Conservation (phyloP, 192 early-diverging fungal genomes). For the Backusella australiensis region DNA sequence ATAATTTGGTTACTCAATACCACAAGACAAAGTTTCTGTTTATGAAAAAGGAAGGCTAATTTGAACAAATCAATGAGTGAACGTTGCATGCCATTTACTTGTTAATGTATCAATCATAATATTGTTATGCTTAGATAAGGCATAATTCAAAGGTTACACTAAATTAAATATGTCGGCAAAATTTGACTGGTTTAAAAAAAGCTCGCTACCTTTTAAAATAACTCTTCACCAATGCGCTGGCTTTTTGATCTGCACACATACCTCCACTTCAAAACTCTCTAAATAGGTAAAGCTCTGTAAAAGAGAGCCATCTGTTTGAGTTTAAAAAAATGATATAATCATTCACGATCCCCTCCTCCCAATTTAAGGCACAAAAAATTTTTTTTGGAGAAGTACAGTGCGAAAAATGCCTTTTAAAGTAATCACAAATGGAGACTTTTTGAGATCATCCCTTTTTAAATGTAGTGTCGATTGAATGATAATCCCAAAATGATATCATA, state of each 20-base stretch:
- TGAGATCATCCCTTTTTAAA: slow-evolving; percentile 1
- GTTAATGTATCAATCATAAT: background rate
- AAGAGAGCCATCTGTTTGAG: background rate
- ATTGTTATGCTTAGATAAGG: background rate
- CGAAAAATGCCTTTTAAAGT: background rate
- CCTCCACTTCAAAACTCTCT: background rate
- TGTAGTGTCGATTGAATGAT: background rate
- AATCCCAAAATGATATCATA: slow-evolving; percentile 1
- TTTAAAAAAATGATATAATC: background rate
- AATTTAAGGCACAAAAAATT: background rate
- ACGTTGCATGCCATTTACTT: background rate
- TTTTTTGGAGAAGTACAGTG: background rate
- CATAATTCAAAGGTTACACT: background rate
- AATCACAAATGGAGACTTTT: slow-evolving; percentile 1
- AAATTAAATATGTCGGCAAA: background rate
- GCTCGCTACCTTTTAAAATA: no score
- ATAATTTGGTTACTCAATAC: background rate
- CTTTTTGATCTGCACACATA: background rate
- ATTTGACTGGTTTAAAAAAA: background rate
- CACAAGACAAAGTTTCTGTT: background rate
- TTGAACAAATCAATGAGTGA: background rate
- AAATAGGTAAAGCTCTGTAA: background rate
- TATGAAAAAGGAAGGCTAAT: background rate
- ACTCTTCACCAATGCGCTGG: no score
- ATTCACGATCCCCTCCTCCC: background rate